A percentile compares a stretch with the other conserved stretches of the same genome.
These are phyloP conservation scores for Coffea humblotiana DNA, from an alignment of 305 asterid species.

Conservation along the genomic window DNA sequence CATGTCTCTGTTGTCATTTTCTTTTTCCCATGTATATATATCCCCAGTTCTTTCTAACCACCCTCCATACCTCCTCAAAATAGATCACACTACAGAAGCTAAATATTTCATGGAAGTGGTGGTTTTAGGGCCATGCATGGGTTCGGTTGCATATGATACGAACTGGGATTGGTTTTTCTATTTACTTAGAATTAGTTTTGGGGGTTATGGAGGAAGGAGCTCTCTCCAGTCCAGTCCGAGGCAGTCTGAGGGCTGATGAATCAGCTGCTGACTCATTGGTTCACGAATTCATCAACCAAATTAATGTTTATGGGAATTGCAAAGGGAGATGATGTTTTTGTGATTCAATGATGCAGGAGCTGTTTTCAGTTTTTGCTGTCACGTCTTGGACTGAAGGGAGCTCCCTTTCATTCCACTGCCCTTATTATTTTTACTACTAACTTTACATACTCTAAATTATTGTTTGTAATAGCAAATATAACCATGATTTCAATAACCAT, in stretches of 20 bases:
- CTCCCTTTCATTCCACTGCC: constrained; percentile 52
- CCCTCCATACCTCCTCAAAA: neutral
- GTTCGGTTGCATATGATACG: neutral
- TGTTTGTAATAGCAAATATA: neutral
- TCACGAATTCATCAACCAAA: constrained; percentile 42
- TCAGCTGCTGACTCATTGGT: constrained; percentile 86
- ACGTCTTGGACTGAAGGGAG: constrained; percentile 99
- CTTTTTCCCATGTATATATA: neutral
- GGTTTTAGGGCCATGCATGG: neutral
- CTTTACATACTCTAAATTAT: neutral
- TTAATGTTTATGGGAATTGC: too few species aligned
- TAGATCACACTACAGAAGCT: neutral
- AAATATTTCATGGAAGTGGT: neutral
- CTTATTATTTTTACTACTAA: neutral
- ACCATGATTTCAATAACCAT: neutral
- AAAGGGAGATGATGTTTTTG: constrained; percentile 40
- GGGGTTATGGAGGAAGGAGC: constrained; percentile 47
- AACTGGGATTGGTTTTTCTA: neutral
- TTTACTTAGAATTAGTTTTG: constrained; percentile 7
- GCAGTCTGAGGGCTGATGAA: constrained; percentile 44
- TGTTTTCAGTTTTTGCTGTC: constrained; percentile 58
- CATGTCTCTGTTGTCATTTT: constrained; percentile 30
- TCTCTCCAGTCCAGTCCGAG: constrained; percentile 86
- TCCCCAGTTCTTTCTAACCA: neutral
- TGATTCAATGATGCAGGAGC: constrained; percentile 86